phyloP scores from a whole-genome alignment of 306 rosid genomes.

The Prunus mira region DNA sequence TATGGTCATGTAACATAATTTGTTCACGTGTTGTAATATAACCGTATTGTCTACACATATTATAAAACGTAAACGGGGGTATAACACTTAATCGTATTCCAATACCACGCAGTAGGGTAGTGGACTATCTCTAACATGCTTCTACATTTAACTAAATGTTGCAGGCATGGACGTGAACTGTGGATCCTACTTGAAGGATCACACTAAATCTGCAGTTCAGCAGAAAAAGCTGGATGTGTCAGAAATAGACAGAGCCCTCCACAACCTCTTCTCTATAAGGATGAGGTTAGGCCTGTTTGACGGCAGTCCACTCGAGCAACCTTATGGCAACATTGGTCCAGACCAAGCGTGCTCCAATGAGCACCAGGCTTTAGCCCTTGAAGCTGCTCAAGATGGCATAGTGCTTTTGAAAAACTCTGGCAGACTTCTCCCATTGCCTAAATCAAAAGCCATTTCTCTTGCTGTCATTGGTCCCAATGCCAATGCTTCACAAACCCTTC shows the following conservation, averaged over 20 bases:
- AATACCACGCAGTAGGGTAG: too few species aligned
- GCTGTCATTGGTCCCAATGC: conserved; percentile 90
- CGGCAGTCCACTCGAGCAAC: conserved; percentile 60
- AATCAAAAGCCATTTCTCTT: conserved; percentile 47
- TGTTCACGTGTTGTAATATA: too few species aligned
- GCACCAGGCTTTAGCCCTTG: conserved; percentile 69
- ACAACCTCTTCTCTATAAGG: conserved; percentile 67
- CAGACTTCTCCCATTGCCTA: conserved; percentile 65
- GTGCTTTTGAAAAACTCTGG: conserved; percentile 77
- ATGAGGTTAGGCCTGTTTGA: conserved; percentile 77
- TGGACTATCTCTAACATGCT: neutral
- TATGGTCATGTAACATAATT: too few species aligned
- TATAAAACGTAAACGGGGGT: too few species aligned
- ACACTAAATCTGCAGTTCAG: conserved; percentile 62
- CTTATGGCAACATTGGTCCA: conserved; percentile 62
- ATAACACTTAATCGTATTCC: too few species aligned
- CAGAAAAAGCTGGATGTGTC: conserved; percentile 44
- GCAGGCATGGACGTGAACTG: conserved; percentile 91
- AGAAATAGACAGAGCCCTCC: conserved; percentile 76
- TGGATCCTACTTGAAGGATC: conserved; percentile 49
- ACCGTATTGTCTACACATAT: too few species aligned
- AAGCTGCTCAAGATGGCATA: conserved; percentile 87
- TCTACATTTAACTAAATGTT: neutral
- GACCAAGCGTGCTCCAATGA: conserved; percentile 60
- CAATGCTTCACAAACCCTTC: conserved; percentile 54